Conservation (phyloP, 192 early-diverging fungal species). For the Lunasporangiospora selenospora region DNA sequence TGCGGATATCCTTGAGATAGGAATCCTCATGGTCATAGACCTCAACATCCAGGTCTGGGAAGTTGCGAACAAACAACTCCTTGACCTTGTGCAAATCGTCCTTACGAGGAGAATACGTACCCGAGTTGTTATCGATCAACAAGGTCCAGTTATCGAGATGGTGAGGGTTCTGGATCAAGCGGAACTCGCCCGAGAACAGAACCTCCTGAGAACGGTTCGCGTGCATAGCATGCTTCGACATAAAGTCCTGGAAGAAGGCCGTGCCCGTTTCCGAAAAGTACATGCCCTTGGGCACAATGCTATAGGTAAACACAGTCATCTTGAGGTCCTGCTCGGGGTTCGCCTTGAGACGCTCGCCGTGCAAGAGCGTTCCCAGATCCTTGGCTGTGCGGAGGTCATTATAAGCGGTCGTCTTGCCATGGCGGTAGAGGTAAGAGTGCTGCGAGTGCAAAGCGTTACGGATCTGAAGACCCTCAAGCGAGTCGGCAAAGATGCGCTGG, state of each 20-base stretch:
- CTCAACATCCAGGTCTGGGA: slow-evolving; percentile 24
- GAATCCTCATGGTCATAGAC: slow-evolving; percentile 33
- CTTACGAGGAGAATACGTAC: slow-evolving; percentile 35
- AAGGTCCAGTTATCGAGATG: slow-evolving; percentile 30
- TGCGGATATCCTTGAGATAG: slow-evolving; percentile 27
- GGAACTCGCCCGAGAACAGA: slow-evolving; percentile 41
- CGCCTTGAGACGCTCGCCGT: slow-evolving; percentile 22
- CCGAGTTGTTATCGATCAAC: slow-evolving; percentile 46
- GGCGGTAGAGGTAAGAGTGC: slow-evolving; percentile 43
- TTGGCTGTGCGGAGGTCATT: slow-evolving; percentile 5
- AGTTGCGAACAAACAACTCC: slow-evolving; percentile 30
- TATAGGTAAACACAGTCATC: slow-evolving; percentile 39
- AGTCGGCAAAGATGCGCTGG: slow-evolving; percentile 38
- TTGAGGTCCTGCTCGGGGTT: slow-evolving; percentile 27
- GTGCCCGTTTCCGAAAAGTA: slow-evolving; percentile 44
- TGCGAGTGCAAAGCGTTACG: slow-evolving; percentile 35
- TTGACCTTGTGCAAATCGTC: slow-evolving; percentile 21
- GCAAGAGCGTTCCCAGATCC: slow-evolving; percentile 28
- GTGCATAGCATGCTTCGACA: slow-evolving; percentile 50
- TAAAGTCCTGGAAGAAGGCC: slow-evolving; percentile 46
- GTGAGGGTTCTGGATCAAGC: slow-evolving; percentile 21
- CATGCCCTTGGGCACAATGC: slow-evolving; percentile 36
- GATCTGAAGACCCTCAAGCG: slow-evolving; percentile 20
- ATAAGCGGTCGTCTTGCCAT: slow-evolving; percentile 17
- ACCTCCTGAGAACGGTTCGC: slow-evolving; percentile 41